Evolutionary conservation across 495 filamentous ascomycete species (phyloP).

Genomic region (Wilcoxina mikolae): DNA sequence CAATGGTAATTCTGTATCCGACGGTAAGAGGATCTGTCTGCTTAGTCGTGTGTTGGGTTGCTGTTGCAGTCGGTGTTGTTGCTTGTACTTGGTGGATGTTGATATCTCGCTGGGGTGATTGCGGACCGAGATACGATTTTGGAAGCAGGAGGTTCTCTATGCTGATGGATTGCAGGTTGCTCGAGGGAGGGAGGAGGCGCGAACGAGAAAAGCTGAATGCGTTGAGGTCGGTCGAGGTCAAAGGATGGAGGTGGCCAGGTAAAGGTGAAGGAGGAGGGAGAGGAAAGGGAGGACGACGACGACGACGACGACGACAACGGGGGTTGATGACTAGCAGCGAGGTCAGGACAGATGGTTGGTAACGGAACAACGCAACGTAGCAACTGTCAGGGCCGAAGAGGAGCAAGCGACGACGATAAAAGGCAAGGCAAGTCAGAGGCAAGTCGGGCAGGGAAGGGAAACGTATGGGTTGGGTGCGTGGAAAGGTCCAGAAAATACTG

Average conservation of each 20-base stretch:
- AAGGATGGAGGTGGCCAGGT: constrained; percentile 1
- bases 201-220: too few relatives aligned
- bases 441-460: constrained; percentile 15
- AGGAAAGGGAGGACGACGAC: constrained; percentile 22
- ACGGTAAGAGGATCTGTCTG: constrained; percentile 11
- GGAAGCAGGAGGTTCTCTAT: constrained; percentile 24
- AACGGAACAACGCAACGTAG: constrained; percentile 27
- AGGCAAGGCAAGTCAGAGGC: constrained; percentile 1
- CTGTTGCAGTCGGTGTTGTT: neutral
- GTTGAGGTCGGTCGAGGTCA: neutral
- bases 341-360: constrained; percentile 24
- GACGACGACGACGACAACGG: constrained; percentile 19
- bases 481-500: constrained; percentile 1
- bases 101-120: neutral
- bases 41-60: constrained; percentile 1
- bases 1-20: constrained; percentile 26
- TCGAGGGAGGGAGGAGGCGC: constrained; percentile 17
- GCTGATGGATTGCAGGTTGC: constrained; percentile 29
- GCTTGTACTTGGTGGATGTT: neutral
- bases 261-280: constrained; percentile 5
- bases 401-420: constrained; percentile 17
- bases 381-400: constrained; percentile 13
- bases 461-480: neutral
- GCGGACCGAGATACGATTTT: constrained; percentile 5
- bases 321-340: constrained; percentile 6